phyloP scores from a whole-genome alignment of 1,284 basidiomycete species.

The Spongispora temasekensis region DNA sequence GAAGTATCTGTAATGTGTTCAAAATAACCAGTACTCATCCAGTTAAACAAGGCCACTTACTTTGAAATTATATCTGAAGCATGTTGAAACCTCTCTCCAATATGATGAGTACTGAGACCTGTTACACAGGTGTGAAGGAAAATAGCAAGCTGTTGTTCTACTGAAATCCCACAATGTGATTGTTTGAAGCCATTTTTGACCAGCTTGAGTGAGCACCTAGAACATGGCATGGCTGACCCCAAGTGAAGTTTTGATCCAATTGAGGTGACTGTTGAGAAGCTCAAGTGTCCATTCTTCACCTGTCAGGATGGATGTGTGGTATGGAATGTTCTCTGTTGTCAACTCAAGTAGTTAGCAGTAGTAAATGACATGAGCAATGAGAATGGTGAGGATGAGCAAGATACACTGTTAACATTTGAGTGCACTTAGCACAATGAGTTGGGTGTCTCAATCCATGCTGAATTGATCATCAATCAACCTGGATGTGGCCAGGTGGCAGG shows the following conservation, averaged over 20 bases:
- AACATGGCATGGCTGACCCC: background rate
- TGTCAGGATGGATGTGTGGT: no score
- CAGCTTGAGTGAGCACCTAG: background rate
- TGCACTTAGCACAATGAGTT: no score
- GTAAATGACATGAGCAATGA: no score
- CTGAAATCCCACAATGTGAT: background rate
- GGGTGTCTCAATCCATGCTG: no score
- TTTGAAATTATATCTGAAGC: background rate
- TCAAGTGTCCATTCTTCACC: no score
- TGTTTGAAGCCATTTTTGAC: background rate
- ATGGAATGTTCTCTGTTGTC: no score
- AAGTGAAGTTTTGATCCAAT: background rate
- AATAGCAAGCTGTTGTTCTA: background rate
- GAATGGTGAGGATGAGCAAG: no score
- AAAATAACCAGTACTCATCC: background rate
- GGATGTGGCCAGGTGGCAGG: no score
- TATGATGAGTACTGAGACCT: background rate
- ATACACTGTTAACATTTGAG: no score
- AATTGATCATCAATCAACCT: no score
- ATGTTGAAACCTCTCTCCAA: slow-evolving; percentile 8
- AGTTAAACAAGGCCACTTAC: background rate
- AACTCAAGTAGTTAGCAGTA: no score
- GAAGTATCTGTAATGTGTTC: background rate
- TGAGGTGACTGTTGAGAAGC: slow-evolving; percentile 4
- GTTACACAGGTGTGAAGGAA: slow-evolving; percentile 1